Percentiles rank a stretch among this genome's conserved stretches.
Evolutionary conservation across 2,329 filamentous ascomycete species (phyloP).

Genomic region (Trematosphaeria pertusa): DNA sequence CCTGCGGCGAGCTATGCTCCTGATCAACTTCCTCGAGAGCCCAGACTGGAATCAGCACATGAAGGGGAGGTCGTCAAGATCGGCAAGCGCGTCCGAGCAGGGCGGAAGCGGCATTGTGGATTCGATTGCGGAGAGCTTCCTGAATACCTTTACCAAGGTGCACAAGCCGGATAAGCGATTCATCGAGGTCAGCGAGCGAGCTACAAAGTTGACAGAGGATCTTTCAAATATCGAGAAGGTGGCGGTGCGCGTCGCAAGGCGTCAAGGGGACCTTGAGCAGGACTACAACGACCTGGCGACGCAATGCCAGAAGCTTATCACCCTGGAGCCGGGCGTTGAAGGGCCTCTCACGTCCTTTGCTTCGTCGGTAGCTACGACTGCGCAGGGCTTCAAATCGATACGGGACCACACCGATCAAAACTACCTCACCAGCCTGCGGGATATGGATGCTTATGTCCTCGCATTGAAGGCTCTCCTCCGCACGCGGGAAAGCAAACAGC

Average conservation of each 20-base stretch:
- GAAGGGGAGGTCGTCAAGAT: constrained; percentile 75
- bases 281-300: constrained; percentile 90
- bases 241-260: constrained; percentile 85
- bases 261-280: constrained; percentile 84
- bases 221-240: constrained; percentile 93
- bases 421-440: constrained; percentile 88
- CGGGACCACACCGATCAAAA: constrained; percentile 94
- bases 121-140: constrained; percentile 92
- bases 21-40: constrained; percentile 90
- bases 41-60: constrained; percentile 97
- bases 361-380: constrained; percentile 82
- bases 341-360: constrained; percentile 84
- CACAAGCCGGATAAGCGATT: constrained; percentile 95
- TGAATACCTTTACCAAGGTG: constrained; percentile 96
- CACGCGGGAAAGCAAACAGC: constrained; percentile 94
- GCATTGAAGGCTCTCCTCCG: constrained; percentile 88
- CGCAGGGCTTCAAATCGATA: constrained; percentile 76
- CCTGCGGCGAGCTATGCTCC: constrained; percentile 79
- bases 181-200: constrained; percentile 89
- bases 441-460: constrained; percentile 95
- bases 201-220: constrained; percentile 91
- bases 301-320: constrained; percentile 93
- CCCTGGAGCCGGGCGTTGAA: constrained; percentile 87
- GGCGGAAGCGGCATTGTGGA: constrained; percentile 78
- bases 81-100: constrained; percentile 52